Base-by-base conservation (phyloP, 192 early-diverging fungal genomes). In the Paraglomus brasilianum region DNA sequence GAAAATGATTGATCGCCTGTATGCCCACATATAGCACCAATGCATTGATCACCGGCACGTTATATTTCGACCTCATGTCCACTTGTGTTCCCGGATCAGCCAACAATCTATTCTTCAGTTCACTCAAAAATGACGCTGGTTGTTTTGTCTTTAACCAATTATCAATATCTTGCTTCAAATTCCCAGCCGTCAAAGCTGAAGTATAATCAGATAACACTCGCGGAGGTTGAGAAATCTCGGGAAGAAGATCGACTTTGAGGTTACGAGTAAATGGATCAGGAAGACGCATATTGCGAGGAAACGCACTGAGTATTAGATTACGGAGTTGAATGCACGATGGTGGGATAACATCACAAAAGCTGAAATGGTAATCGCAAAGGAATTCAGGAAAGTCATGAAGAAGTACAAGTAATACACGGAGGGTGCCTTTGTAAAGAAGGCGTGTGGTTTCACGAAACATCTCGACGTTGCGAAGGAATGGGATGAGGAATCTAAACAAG, bases 351-450 rank as follows among this genome's bases (percentile, higher is more conserved):
- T 97, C 90, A 71, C 93, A 91, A 72, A 99, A 88, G 49, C 87
- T 88, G 61, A 94, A 91, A 72, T 95, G 92, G 69, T 96, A 92
- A 68, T 89, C 91, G 69, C 93, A 90, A 61, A 99, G 81, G 78
- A 97, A 99, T 78, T 99, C 97, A 14, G 97, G 97, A 75, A 94
- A 97, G 75, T 99, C 97, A 74, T 97, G 95, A 65, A 97, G 76
- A 9, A 99, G 75, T 8, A 99, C 90, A 30, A 99, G 80, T 36
- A 99, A 74, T 21, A 99, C 89, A 30, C 95, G 87, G 15, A 99
- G 82, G 8, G 92, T 90, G 13, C 93, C 94, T 62, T 85, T 85
- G 83, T 99, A 99, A 30, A 97, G 83, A 55, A 92, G 75, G 47
- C 93, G 89, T 19, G 87, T 84, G 6, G 90, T 88, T 39, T 90